Conservation (phyloP, 2,329 filamentous ascomycete species). For the Nothophaeocryptopus gaeumannii region DNA sequence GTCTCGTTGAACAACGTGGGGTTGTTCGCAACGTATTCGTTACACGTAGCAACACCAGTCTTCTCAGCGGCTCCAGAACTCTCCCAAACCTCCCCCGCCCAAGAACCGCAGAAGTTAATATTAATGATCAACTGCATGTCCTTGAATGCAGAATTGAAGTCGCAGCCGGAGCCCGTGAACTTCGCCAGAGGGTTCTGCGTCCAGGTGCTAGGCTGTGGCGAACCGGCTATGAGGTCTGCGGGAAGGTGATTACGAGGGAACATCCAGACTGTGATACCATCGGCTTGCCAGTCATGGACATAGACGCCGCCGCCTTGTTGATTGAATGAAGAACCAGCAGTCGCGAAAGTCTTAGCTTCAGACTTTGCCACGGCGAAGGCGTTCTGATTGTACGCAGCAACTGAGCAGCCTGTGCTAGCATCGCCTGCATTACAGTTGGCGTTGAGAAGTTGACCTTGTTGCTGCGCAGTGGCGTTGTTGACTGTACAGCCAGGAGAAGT, state of each 20-base stretch:
- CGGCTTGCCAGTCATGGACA: constrained; percentile 62
- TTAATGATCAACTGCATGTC: constrained; percentile 75
- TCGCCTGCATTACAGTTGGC: constrained; percentile 34
- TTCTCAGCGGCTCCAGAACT: constrained; percentile 58
- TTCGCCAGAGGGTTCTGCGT: constrained; percentile 60
- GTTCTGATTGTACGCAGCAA: constrained; percentile 51
- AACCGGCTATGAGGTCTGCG: constrained; percentile 56
- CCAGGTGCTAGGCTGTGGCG: constrained; percentile 67
- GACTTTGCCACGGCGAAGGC: constrained; percentile 35
- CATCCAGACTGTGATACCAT: constrained; percentile 75
- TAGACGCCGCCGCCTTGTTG: constrained; percentile 45
- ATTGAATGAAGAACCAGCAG: constrained; percentile 54
- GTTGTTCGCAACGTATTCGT: constrained; percentile 69
- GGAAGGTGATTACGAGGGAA: constrained; percentile 70
- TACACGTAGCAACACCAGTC: constrained; percentile 59
- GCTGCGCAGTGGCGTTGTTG: constrained; percentile 30
- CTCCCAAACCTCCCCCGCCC: constrained; percentile 72
- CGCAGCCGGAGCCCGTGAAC: constrained; percentile 65
- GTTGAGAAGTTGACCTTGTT: constrained; percentile 23
- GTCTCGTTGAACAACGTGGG: constrained; percentile 67
- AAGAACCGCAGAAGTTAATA: constrained; percentile 82
- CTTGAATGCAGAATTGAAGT: constrained; percentile 68
- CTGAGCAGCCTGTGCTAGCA: constrained; percentile 47
- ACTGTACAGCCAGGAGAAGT: constrained; percentile 46
- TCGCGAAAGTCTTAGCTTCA: constrained; percentile 27